Evolutionary conservation across 2,329 filamentous ascomycete species (phyloP).

Genomic region (Macroventuria anomochaeta): DNA sequence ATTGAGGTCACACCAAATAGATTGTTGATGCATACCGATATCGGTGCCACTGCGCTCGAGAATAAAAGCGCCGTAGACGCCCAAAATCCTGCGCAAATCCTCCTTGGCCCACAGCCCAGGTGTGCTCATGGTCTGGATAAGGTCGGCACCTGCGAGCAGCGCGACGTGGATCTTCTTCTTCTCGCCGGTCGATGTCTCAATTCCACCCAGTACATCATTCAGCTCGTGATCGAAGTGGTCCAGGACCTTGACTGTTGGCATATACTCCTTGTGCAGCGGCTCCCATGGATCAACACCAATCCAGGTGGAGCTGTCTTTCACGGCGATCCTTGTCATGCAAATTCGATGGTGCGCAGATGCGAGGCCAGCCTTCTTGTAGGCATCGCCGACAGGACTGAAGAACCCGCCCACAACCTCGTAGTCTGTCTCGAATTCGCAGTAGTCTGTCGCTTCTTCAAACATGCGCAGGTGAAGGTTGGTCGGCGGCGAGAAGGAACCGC

Average conservation of each 20-base stretch:
- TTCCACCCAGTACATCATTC: slow-evolving; percentile 77
- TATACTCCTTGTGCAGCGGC: slow-evolving; percentile 82
- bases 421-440: slow-evolving; percentile 70
- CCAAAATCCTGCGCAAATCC: slow-evolving; percentile 87
- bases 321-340: slow-evolving; percentile 85
- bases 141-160: slow-evolving; percentile 73
- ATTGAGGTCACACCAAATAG: not conserved
- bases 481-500: slow-evolving; percentile 74
- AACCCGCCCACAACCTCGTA: slow-evolving; percentile 90
- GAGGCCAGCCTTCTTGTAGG: slow-evolving; percentile 81
- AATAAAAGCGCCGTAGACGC: slow-evolving; percentile 82
- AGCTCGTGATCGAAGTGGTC: slow-evolving; percentile 93
- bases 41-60: slow-evolving; percentile 89
- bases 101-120: slow-evolving; percentile 76
- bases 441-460: slow-evolving; percentile 87
- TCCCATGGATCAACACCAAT: slow-evolving; percentile 62
- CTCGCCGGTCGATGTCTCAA: slow-evolving; percentile 70
- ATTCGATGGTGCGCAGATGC: slow-evolving; percentile 76
- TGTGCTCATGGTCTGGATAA: slow-evolving; percentile 60
- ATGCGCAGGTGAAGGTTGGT: slow-evolving; percentile 82
- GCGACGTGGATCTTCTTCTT: slow-evolving; percentile 76
- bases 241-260: slow-evolving; percentile 85
- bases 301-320: slow-evolving; percentile 66
- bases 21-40: slow-evolving; percentile 55
- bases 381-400: slow-evolving; percentile 76